A percentile compares a stretch with the other conserved stretches of the same genome.
Evolutionary conservation across 805 yeast species (phyloP).

Genomic region (Starmerella apicola): DNA sequence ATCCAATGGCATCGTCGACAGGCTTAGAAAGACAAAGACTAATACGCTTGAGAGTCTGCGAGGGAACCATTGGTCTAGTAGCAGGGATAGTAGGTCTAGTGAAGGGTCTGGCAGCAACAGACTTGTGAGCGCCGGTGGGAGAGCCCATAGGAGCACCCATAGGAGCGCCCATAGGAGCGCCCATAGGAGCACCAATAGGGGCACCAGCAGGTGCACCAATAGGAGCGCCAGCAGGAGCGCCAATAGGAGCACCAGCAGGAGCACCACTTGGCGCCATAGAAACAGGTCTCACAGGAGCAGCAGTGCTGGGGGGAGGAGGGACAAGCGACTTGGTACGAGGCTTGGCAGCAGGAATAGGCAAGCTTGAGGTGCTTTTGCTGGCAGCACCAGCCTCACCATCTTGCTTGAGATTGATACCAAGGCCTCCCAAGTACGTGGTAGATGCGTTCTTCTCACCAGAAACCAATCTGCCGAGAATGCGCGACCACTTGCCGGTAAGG

Average conservation of each 20-base stretch:
- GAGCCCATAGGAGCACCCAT: neutral
- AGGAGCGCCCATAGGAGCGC: neutral
- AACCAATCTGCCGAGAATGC: constrained; percentile 13
- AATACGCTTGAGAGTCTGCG: constrained; percentile 12
- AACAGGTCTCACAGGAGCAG: neutral
- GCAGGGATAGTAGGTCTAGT: neutral
- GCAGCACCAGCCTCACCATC: neutral
- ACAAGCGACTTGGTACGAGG: neutral
- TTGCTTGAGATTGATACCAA: constrained; percentile 13
- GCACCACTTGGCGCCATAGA: neutral
- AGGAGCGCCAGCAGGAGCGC: too few relatives aligned
- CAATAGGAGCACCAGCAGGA: too few relatives aligned
- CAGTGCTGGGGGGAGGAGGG: neutral
- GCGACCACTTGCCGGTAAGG: constrained; percentile 14
- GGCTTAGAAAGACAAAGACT: constrained; percentile 8
- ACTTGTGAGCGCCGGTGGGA: neutral
- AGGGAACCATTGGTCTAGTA: constrained; percentile 3
- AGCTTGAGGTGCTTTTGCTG: constrained; percentile 1
- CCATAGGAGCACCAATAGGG: neutral
- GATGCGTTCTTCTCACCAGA: neutral
- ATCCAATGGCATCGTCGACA: constrained; percentile 1
- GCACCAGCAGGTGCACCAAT: neutral
- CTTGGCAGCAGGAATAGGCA: neutral
- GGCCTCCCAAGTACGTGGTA: constrained; percentile 8
- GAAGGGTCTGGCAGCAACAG: neutral